Evolutionary conservation across 1,284 basidiomycete genomes (phyloP).

Genomic region (Meira miltonrushii): DNA sequence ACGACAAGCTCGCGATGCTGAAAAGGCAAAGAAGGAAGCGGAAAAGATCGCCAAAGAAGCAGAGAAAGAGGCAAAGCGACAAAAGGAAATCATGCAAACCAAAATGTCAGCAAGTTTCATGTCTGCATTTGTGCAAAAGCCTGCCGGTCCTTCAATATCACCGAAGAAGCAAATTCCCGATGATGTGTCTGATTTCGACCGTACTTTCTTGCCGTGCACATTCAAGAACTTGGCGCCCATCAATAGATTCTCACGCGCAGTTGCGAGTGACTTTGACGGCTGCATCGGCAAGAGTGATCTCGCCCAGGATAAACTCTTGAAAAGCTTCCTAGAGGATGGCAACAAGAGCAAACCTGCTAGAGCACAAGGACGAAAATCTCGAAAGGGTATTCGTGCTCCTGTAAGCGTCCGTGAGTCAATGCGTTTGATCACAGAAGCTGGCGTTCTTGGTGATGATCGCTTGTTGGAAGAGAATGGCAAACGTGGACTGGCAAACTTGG

Average conservation of each 20-base stretch:
- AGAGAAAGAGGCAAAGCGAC: constrained; percentile 18
- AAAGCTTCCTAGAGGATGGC: constrained; percentile 18
- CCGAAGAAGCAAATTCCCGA: constrained; percentile 10
- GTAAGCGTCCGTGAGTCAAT: constrained; percentile 46
- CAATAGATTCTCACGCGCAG: constrained; percentile 29
- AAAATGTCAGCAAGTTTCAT: constrained; percentile 37
- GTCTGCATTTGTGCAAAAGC: constrained; percentile 37
- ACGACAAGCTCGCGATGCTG: constrained; percentile 53
- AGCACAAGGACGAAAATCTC: background rate
- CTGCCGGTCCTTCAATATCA: constrained; percentile 13
- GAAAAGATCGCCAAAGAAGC: constrained; percentile 56
- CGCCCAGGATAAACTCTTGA: constrained; percentile 22
- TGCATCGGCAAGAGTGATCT: constrained; percentile 2
- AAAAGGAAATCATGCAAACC: constrained; percentile 19
- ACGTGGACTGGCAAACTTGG: constrained; percentile 27
- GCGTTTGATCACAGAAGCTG: constrained; percentile 45
- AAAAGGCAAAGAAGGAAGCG: constrained; percentile 55
- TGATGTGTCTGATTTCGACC: constrained; percentile 34
- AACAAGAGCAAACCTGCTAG: background rate
- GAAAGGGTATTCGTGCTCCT: constrained; percentile 35
- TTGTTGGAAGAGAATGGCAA: constrained; percentile 35
- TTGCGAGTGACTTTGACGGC: constrained; percentile 6
- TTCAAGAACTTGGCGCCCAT: constrained; percentile 46
- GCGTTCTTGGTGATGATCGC: constrained; percentile 42
- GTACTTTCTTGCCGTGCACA: constrained; percentile 44